Conservation (phyloP, 148 eudicot species). For the Camellia sinensis region DNA sequence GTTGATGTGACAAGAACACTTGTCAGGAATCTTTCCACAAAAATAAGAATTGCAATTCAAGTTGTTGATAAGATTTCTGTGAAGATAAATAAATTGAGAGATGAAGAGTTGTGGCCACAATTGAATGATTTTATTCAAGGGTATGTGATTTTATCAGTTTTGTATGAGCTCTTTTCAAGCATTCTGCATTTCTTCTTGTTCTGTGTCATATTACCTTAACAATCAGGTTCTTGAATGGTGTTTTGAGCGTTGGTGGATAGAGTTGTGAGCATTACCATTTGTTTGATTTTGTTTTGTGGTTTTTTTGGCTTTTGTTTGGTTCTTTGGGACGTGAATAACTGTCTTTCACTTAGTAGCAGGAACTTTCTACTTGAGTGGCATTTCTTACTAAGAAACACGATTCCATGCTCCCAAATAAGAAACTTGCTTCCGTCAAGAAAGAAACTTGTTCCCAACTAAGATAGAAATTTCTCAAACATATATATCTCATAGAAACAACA, state of each 20-base stretch:
- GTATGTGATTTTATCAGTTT: constrained; percentile 39
- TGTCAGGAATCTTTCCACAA: constrained; percentile 78
- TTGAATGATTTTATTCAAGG: constrained; percentile 79
- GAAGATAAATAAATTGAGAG: constrained; percentile 79
- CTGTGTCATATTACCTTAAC: background rate
- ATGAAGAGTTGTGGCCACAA: constrained; percentile 93
- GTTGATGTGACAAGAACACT: constrained; percentile 55
- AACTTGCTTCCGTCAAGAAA: too few relatives aligned
- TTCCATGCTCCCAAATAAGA: too few relatives aligned
- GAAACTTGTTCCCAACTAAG: too few relatives aligned
- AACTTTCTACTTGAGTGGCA: too few relatives aligned
- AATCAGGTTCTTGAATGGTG: background rate
- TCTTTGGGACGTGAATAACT: background rate
- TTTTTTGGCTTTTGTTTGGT: too few relatives aligned
- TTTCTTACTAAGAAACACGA: too few relatives aligned
- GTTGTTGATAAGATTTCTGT: constrained; percentile 85
- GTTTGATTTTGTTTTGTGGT: background rate
- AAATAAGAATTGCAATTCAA: constrained; percentile 89
- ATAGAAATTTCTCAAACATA: too few relatives aligned
- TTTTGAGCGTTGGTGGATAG: background rate
- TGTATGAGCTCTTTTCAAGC: background rate
- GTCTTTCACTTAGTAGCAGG: background rate
- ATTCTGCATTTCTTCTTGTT: background rate
- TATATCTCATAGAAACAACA: too few relatives aligned
- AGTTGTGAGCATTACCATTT: background rate